A percentile compares a stretch with the other conserved stretches of the same genome.
Conservation (phyloP, 2,329 filamentous ascomycete species). For the Fusarium pseudoanthophilum region DNA sequence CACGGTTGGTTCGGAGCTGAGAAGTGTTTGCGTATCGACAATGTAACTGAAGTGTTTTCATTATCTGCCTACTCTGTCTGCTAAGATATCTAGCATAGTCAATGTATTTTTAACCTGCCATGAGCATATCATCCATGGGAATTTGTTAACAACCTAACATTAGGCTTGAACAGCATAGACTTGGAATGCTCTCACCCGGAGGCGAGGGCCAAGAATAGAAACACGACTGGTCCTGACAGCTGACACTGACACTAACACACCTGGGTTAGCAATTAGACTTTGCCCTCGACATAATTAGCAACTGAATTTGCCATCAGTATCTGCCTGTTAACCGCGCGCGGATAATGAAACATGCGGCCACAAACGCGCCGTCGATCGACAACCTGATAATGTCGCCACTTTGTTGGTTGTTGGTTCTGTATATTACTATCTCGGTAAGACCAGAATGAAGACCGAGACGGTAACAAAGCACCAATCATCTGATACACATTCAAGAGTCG, state of each 20-base stretch:
- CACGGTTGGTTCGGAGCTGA: background rate
- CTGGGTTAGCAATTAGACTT: background rate
- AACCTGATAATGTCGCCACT: background rate
- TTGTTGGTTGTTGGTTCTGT: background rate
- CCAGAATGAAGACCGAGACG: background rate
- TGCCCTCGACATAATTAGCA: background rate
- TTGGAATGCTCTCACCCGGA: background rate
- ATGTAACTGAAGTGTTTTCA: background rate
- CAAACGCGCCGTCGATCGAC: background rate
- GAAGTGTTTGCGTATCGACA: background rate
- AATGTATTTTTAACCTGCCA: background rate
- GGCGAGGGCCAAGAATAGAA: constrained; percentile 15
- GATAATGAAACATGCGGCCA: constrained; percentile 11
- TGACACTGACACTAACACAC: background rate
- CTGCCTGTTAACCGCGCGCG: constrained; percentile 12
- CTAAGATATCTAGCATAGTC: background rate
- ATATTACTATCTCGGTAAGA: constrained; percentile 1
- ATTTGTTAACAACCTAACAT: background rate
- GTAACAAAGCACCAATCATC: constrained; percentile 13
- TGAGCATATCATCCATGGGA: background rate
- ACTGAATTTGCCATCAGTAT: background rate
- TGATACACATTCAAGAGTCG: background rate
- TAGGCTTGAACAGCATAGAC: background rate
- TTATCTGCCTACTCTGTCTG: background rate
- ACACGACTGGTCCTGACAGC: background rate